Evolutionary conservation across 2,329 filamentous ascomycete genomes (phyloP).

Genomic region (Chaetomium sp.): DNA sequence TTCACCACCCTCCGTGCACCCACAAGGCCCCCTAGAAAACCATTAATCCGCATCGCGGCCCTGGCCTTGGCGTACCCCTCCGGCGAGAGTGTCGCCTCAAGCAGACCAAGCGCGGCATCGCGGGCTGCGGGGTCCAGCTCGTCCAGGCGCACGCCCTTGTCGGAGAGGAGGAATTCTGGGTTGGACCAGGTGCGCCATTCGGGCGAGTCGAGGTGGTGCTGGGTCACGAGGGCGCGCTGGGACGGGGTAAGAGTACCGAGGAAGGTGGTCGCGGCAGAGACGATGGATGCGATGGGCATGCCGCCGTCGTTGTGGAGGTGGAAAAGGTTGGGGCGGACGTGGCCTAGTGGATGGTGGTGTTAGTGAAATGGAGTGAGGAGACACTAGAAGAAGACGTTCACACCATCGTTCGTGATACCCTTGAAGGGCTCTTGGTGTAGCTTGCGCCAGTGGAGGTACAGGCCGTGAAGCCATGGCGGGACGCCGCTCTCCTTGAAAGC

Average conservation of each 20-base stretch:
- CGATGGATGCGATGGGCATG: slow-evolving; percentile 52
- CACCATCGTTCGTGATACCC: slow-evolving; percentile 64
- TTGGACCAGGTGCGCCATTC: slow-evolving; percentile 68
- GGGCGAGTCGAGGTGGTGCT: slow-evolving; percentile 58
- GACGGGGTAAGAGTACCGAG: slow-evolving; percentile 40
- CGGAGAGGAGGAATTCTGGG: slow-evolving; percentile 63
- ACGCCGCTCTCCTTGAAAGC: slow-evolving; percentile 51
- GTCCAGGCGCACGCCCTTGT: slow-evolving; percentile 66
- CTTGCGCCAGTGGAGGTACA: slow-evolving; percentile 54
- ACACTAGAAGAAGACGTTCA: slow-evolving; percentile 9
- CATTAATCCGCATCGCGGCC: slow-evolving; percentile 66
- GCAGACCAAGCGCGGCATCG: slow-evolving; percentile 46
- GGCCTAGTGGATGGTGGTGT: slow-evolving; percentile 32
- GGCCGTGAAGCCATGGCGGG: slow-evolving; percentile 60
- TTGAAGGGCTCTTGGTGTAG: slow-evolving; percentile 61
- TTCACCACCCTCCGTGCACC: slow-evolving; percentile 59
- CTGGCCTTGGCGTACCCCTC: slow-evolving; percentile 67
- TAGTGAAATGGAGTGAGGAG: slow-evolving; percentile 12
- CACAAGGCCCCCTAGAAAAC: slow-evolving; percentile 65
- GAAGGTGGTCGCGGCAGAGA: slow-evolving; percentile 42
- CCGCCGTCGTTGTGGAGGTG: slow-evolving; percentile 53
- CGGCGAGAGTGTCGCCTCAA: slow-evolving; percentile 54
- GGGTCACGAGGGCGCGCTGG: slow-evolving; percentile 43
- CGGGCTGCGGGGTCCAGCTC: slow-evolving; percentile 41
- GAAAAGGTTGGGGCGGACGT: slow-evolving; percentile 48